Base-by-base conservation (phyloP, 305 asterid species). In the Fraxinus velutina region DNA sequence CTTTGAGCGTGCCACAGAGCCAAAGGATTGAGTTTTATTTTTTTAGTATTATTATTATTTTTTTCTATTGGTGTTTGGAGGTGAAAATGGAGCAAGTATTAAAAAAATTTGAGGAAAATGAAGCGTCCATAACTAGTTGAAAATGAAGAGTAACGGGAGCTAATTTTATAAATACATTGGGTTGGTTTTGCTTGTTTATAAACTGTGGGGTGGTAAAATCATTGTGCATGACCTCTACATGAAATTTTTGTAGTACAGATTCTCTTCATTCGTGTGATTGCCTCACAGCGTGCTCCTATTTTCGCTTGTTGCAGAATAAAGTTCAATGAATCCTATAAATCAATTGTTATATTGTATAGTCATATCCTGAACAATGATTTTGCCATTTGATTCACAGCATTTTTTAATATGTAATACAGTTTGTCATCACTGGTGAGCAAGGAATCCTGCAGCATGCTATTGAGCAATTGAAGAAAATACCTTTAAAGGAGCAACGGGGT, bases 401-500 rank as follows among this genome's bases (percentile, higher is more conserved):
- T 76, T 17, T 83, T 75, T 85, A 71, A 19, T 79, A 75, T 74
- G 47, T 81, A 73, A 85, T 86, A 85, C 90, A 96, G 99, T 96
- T 92, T 90, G 94, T 93, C 87, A 88, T 94, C 81, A 96, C 99
- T 30, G 90, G 97, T 76, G 99, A 96, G 87, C 96, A 85, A 87
- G 96, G 91, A 80, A 84, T 94, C 79, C 84, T 96, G 88, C 93
- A 85, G 85, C 91, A 89, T 90, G 93, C 97, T 84, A 92, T 96
- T 78, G 89, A 89, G 27, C 97, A 93, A 86, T 91, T 96, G 90
- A 96, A 93, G 88, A 96, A 89, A 90, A 90, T 96, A 85, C 98
- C 99, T 52, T 77, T 92, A 73, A 96, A 92, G 93, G 99, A 96
- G 88, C 98, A 96, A 86, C 89, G 98, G 83, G 99, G 99, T 72